Evolutionary conservation across 768 basidiomycete genomes (phyloP).

Genomic region (Trametes cingulata): DNA sequence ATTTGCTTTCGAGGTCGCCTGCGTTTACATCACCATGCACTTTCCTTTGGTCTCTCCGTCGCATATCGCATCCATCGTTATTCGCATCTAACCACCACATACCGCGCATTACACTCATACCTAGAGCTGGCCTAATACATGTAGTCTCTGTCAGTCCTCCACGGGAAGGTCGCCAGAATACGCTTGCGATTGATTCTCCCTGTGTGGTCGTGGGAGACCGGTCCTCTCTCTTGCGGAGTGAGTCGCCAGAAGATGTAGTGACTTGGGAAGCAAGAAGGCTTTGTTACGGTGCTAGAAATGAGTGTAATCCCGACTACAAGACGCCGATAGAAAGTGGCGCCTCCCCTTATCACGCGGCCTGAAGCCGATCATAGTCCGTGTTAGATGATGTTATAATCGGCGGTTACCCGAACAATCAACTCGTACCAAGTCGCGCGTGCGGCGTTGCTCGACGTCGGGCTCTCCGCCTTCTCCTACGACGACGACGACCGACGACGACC

Average conservation of each 20-base stretch:
- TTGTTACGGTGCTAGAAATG: no score
- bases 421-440: slow-evolving; percentile 1
- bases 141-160: slow-evolving; percentile 9
- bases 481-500: slow-evolving; percentile 19
- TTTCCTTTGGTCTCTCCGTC: slow-evolving; percentile 11
- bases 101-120: slow-evolving; percentile 18
- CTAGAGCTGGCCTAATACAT: slow-evolving; percentile 21
- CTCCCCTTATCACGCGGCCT: no score
- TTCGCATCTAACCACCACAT: slow-evolving; percentile 12
- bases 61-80: slow-evolving; percentile 11
- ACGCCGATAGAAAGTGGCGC: not conserved
- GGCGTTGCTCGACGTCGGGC: slow-evolving; percentile 11
- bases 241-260: no score
- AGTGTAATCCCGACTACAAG: not conserved
- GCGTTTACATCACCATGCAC: slow-evolving; percentile 9
- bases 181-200: no score
- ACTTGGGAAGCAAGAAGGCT: no score
- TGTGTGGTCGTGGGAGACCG: no score
- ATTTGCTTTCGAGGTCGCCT: slow-evolving; percentile 19
- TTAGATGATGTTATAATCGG: not conserved
- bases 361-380: not conserved
- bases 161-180: not conserved
- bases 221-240: no score
- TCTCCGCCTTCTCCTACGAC: slow-evolving; percentile 10
- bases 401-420: not conserved